A percentile compares a stretch with the other conserved stretches of the same genome.
Evolutionary conservation across 2,329 filamentous ascomycete species (phyloP).

Genomic region (Hymenoscyphus linearis): DNA sequence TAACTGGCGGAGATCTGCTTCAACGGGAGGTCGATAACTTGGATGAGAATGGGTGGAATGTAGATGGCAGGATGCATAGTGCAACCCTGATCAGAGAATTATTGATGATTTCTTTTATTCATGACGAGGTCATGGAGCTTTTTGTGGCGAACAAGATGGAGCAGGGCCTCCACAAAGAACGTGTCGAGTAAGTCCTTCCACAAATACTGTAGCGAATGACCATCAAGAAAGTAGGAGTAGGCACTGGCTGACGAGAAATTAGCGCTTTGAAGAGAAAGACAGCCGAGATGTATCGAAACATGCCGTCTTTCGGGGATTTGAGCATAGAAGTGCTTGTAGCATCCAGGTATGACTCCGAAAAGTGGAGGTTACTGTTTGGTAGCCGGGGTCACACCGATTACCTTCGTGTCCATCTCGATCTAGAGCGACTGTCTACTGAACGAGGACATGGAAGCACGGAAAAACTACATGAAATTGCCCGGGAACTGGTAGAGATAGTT

Average conservation of each 20-base stretch:
- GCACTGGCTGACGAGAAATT: not conserved
- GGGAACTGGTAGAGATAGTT: conserved; percentile 17
- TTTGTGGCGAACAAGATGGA: conserved; percentile 11
- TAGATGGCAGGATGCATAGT: conserved; percentile 28
- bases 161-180: conserved; percentile 10
- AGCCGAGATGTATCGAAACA: conserved; percentile 1
- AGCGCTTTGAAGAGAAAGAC: conserved; percentile 14
- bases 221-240: no score
- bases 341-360: not conserved
- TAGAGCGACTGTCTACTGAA: conserved; percentile 17
- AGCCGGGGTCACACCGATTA: conserved; percentile 8
- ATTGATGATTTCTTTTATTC: conserved; percentile 9
- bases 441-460: conserved; percentile 15
- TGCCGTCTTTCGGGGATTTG: conserved; percentile 7
- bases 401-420: conserved; percentile 15
- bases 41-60: conserved; percentile 38
- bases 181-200: conserved; percentile 13
- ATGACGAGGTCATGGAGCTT: conserved; percentile 20
- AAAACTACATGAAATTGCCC: conserved; percentile 14
- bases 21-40: conserved; percentile 27
- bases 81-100: conserved; percentile 27
- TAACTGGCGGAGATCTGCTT: conserved; percentile 29
- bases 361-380: conserved; percentile 13
- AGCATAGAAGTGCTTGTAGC: conserved; percentile 11
- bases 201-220: no score